phyloP scores from a whole-genome alignment of 2,329 filamentous ascomycete genomes.

The Diplodia corticola region DNA sequence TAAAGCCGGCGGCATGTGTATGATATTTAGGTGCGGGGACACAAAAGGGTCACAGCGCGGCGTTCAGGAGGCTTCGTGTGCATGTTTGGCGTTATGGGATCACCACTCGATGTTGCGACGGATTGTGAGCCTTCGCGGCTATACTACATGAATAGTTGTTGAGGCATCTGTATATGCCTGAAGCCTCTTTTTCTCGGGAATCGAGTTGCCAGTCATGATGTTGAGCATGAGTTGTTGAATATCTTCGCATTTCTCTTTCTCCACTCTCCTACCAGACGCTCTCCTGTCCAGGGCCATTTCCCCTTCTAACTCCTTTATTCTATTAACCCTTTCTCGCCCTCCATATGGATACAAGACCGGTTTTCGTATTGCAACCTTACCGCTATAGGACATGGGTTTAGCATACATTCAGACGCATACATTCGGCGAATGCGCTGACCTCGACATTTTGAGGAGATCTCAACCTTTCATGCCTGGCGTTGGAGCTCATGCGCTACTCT shows the following conservation, averaged over 20 bases:
- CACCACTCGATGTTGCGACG: conserved; percentile 23
- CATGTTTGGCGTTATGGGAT: conserved; percentile 24
- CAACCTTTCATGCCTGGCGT: no score
- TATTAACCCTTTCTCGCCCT: no score
- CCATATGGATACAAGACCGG: no score
- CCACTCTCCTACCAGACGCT: no score
- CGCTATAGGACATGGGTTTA: no score
- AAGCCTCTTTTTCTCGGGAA: background rate
- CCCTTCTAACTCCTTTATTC: no score
- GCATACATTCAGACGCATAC: no score
- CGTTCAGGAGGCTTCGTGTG: conserved; percentile 23
- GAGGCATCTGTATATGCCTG: background rate
- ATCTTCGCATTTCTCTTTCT: background rate
- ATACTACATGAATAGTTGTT: background rate
- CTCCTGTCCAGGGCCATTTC: no score
- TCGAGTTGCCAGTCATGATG: background rate
- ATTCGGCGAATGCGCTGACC: no score
- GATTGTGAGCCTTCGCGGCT: background rate
- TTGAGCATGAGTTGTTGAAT: background rate
- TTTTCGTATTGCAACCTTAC: no score
- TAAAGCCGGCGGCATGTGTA: background rate
- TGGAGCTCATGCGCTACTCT: no score
- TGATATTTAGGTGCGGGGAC: conserved; percentile 13
- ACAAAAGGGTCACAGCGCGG: conserved; percentile 24
- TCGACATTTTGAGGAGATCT: no score